Evolutionary conservation across 768 basidiomycete genomes (phyloP), one percentile per base, ranked within the genome.

Genomic region (Boletellus ananas): DNA sequence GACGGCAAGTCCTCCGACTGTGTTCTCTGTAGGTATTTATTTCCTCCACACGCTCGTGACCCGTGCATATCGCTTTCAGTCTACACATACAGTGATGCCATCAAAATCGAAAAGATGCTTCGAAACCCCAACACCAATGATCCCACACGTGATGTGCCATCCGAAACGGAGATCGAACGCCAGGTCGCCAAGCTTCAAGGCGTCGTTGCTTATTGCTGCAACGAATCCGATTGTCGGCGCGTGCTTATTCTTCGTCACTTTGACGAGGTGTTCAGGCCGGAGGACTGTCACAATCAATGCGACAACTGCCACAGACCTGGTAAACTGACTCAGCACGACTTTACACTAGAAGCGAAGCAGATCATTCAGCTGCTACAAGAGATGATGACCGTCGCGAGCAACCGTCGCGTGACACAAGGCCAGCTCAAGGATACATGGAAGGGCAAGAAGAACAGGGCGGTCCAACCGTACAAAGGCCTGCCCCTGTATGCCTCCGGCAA

Each of bases 181-280:
- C 87, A 90, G 62, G 72, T 77, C 46, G 77, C 77, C 2, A 84
- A 82, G 11, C 74, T 87, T 29, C 72, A 75, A 3, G 78, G 78
- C 13, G 90, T 99, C 44, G 75, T 84, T n/a, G 72, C 80, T 50
- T 99, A 85, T 69, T 94, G 90, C 67, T 63, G 70, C 50, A 92
- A 96, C 67, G 76, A 81, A 43, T 80, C 84, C 23, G 87, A 89
- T 57, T 99, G 96, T 61, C 84, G 96, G 13, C 85, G 96, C 3
- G 76, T 80, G 6, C 89, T 91, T 58, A 73, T 97, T n/a, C 79
- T 99, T 16, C 77, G 79, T n/a, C 90, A 90, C 67, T 98, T 96
- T 58, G 83, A 81, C 54, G 90, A 99, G 64, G 72, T 72, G 9
- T 97, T 97, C 68, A 78, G 85, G 52, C 71, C 77, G 29, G 70